A percentile compares a stretch with the other conserved stretches of the same genome.
Conservation (phyloP, 2,329 filamentous ascomycete genomes). For the Calonectria leucothoes region DNA sequence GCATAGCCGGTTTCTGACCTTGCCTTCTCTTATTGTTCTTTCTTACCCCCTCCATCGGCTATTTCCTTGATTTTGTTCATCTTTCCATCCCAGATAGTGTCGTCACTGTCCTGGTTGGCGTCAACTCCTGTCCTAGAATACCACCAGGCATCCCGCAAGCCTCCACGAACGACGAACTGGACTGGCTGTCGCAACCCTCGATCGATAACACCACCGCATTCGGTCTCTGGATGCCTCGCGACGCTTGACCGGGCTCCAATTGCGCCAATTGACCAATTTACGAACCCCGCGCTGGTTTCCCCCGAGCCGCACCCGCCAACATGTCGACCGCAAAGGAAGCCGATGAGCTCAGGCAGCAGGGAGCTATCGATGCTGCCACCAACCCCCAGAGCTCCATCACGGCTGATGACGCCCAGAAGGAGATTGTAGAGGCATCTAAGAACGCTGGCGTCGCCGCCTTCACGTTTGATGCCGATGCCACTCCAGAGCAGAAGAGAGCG, state of each 20-base stretch:
- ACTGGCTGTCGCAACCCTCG: constrained; percentile 18
- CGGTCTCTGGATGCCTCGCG: constrained; percentile 34
- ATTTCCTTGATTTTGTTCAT: constrained; percentile 22
- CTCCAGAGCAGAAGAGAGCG: constrained; percentile 83
- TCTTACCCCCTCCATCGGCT: constrained; percentile 33
- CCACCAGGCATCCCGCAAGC: constrained; percentile 2
- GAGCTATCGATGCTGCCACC: constrained; percentile 79
- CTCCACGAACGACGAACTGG: constrained; percentile 12
- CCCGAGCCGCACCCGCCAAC: constrained; percentile 34
- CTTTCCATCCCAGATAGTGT: constrained; percentile 21
- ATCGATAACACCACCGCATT: constrained; percentile 14
- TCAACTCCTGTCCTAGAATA: constrained; percentile 12
- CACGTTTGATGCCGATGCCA: constrained; percentile 88
- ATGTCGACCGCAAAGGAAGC: constrained; percentile 51
- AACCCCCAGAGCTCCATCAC: constrained; percentile 76
- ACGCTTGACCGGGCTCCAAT: constrained; percentile 25
- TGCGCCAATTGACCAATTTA: constrained; percentile 36
- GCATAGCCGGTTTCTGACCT: constrained; percentile 28
- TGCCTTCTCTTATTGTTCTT: constrained; percentile 29
- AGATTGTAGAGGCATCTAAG: constrained; percentile 80
- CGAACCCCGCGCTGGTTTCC: constrained; percentile 22
- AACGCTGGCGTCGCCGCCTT: constrained; percentile 85
- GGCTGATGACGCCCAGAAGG: constrained; percentile 77
- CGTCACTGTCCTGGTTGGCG: constrained; percentile 27
- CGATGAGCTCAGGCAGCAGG: constrained; percentile 83